A percentile compares a stretch with the other conserved stretches of the same genome.
phyloP scores from a whole-genome alignment of 495 filamentous ascomycete species.

The Chaetomium cochliodes region DNA sequence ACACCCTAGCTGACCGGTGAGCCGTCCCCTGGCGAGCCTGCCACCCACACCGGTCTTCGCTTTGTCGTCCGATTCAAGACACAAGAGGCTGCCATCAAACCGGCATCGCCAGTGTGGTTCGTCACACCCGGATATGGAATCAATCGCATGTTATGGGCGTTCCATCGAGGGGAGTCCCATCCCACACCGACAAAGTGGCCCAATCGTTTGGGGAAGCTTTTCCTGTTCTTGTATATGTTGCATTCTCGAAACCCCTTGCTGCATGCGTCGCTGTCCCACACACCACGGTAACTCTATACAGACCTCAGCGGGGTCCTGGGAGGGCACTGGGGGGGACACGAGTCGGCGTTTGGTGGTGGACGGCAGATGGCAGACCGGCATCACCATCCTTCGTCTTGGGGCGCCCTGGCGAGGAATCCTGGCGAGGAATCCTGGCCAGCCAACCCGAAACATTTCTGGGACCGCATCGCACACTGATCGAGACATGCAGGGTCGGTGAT shows the following conservation, averaged over 20 bases:
- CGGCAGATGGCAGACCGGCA: neutral
- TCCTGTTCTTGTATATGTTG: constrained; percentile 8
- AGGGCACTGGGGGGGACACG: too few relatives aligned
- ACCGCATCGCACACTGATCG: neutral
- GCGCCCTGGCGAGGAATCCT: neutral
- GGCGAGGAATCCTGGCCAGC: neutral
- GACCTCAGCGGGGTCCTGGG: neutral
- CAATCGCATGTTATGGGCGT: neutral
- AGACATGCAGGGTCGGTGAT: neutral
- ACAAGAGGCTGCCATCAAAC: neutral
- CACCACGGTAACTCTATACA: constrained; percentile 1
- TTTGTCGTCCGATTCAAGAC: neutral
- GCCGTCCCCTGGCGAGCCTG: constrained; percentile 1
- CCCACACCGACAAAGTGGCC: neutral
- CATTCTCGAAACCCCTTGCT: constrained; percentile 9
- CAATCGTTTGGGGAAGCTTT: constrained; percentile 11
- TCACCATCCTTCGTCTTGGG: neutral
- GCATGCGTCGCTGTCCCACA: constrained; percentile 16
- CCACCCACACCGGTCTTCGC: neutral
- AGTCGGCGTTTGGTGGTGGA: neutral
- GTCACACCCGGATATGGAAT: constrained; percentile 9
- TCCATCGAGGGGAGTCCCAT: neutral
- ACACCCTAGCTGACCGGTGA: constrained; percentile 19
- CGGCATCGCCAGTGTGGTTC: neutral
- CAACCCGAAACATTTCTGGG: neutral